Percentiles rank a stretch among this genome's conserved stretches.
These are phyloP conservation scores for Chloropicon primus DNA, from an alignment of 139 green algal genomes.

Conservation along the genomic window DNA sequence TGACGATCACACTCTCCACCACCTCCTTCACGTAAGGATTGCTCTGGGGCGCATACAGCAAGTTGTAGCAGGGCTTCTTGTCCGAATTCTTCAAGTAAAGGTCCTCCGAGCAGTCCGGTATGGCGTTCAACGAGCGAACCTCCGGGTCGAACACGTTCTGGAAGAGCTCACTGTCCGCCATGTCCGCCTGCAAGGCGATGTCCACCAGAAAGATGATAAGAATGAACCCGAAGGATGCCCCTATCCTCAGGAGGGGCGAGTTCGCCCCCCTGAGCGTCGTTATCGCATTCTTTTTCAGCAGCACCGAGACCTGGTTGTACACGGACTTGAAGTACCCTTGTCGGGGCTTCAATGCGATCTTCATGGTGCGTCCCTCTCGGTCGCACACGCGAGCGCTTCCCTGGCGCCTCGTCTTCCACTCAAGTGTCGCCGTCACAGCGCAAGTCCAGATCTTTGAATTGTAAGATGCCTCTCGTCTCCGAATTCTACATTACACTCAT, in stretches of 20 bases:
- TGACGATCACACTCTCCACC: constrained; percentile 33
- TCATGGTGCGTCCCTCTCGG: not conserved
- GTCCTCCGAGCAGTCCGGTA: constrained; percentile 42
- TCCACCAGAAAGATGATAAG: not conserved
- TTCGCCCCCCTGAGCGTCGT: not conserved
- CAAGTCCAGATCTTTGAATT: too few species aligned
- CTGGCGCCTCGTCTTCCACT: too few species aligned
- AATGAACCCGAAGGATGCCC: not conserved
- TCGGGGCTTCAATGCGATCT: not conserved
- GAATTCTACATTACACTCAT: too few species aligned
- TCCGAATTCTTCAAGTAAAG: constrained; percentile 33
- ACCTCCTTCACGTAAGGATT: constrained; percentile 27
- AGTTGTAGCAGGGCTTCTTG: constrained; percentile 40
- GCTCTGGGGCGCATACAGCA: constrained; percentile 55
- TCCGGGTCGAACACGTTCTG: not conserved
- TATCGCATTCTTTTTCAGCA: not conserved
- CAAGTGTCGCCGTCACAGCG: too few species aligned
- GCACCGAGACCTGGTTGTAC: not conserved
- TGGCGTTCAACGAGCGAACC: constrained; percentile 15
- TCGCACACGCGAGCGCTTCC: too few species aligned
- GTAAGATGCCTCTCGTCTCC: too few species aligned
- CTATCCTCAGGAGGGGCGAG: not conserved
- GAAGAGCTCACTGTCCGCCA: not conserved
- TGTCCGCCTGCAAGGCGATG: not conserved
- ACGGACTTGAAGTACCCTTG: not conserved